phyloP scores from a whole-genome alignment of 1,284 basidiomycete genomes.

The Leccinum solheimii region DNA sequence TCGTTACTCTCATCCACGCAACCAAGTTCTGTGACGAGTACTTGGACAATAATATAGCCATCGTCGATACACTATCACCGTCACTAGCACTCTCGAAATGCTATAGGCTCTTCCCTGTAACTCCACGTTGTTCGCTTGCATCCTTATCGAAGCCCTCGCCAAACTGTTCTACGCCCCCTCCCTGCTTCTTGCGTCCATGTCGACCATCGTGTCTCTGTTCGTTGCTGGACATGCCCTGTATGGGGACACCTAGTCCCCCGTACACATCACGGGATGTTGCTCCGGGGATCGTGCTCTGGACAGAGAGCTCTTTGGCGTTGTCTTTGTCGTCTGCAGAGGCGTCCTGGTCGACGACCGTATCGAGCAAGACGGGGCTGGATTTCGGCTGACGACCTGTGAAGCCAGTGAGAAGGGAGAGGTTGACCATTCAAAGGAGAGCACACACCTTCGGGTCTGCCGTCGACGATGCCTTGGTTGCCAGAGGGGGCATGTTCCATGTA shows the following conservation, averaged over 20 bases:
- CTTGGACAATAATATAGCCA: not conserved
- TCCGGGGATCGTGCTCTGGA: constrained; percentile 16
- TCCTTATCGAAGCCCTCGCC: not conserved
- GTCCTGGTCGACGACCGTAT: constrained; percentile 27
- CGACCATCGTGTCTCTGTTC: constrained; percentile 31
- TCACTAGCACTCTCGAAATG: constrained; percentile 1
- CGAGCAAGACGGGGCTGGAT: constrained; percentile 10
- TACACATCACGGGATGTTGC: constrained; percentile 33
- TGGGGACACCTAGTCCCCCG: not conserved
- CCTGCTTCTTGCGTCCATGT: constrained; percentile 25
- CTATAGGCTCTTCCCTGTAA: constrained; percentile 4
- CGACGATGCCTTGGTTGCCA: constrained; percentile 30
- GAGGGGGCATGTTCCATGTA: constrained; percentile 21
- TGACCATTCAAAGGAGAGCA: not conserved
- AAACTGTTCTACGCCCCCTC: constrained; percentile 21
- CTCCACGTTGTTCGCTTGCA: constrained; percentile 6
- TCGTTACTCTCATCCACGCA: constrained; percentile 1
- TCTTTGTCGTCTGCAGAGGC: constrained; percentile 16
- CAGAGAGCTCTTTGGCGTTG: not conserved
- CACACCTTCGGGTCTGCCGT: constrained; percentile 26
- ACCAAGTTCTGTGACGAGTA: not conserved
- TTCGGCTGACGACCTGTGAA: constrained; percentile 20
- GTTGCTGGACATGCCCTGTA: constrained; percentile 31
- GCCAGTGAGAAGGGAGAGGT: not conserved
- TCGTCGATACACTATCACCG: not conserved